phyloP scores from a whole-genome alignment of 192 early-diverging fungal genomes.

The Geranomyces michiganensis region DNA sequence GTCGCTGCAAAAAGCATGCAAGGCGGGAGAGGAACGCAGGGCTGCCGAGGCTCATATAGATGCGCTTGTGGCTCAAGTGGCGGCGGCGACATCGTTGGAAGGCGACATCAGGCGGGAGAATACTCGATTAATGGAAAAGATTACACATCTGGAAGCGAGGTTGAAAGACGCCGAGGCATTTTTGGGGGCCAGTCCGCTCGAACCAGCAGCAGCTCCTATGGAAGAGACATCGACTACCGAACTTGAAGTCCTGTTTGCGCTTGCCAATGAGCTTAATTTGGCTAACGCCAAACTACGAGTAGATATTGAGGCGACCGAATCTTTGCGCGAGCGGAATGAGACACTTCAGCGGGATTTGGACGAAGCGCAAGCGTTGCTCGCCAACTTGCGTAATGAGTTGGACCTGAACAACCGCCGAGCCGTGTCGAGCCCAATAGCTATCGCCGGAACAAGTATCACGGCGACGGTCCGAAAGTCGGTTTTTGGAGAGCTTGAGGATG shows the following conservation, averaged over 20 bases:
- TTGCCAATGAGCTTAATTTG: slow-evolving; percentile 16
- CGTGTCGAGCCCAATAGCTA: neutral
- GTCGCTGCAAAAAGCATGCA: neutral
- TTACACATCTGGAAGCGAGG: neutral
- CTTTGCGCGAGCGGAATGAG: neutral
- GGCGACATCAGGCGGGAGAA: neutral
- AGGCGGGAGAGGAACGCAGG: neutral
- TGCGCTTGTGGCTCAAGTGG: neutral
- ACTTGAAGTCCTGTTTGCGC: slow-evolving; percentile 9
- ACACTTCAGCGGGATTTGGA: neutral
- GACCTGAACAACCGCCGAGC: neutral
- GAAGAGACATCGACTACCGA: slow-evolving; percentile 6
- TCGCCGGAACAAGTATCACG: neutral
- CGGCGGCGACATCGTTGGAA: neutral
- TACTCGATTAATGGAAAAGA: neutral
- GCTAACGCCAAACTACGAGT: slow-evolving; percentile 11
- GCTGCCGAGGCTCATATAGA: neutral
- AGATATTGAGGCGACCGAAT: slow-evolving; percentile 4
- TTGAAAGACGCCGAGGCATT: neutral
- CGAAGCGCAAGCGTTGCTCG: slow-evolving; percentile 11
- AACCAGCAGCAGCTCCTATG: too few species aligned
- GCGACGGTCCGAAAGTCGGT: neutral
- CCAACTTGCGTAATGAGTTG: slow-evolving; percentile 9
- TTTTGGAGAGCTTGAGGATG: slow-evolving; percentile 25
- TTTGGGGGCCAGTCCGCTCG: neutral